Base-by-base conservation (phyloP, 1,284 basidiomycete species). In the Ustilago trichophora region DNA sequence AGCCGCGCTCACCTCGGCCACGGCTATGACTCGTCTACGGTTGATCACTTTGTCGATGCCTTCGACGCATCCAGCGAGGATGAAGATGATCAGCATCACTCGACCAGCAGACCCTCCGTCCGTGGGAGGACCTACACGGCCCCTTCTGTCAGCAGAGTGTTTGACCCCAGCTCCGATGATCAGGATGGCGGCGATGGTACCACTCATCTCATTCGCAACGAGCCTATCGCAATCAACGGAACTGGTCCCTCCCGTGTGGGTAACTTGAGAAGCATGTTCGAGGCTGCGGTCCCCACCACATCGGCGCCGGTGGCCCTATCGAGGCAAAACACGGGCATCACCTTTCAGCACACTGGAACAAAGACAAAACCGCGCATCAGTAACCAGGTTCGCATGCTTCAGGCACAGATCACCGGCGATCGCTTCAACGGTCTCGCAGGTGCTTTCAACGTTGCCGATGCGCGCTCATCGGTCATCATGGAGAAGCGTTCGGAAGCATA, bases 331-430 rank as follows among this genome's bases (percentile, higher is more conserved):
- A 59, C 66, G 1, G 47, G 55, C 3, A 25, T 58, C 15, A 25
- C 26, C 1, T 35, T 32, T 4, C 55, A 58, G 21, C 37, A 44
- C 26, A 55, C 50, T 1, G 64, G 49, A 13, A 40, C 50, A 3
- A 57, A 46, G 10, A 19, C 54, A 12, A 58, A 53, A 38, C 64
- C 54, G 15, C 31, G 55, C 5, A 55, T 69, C 55, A 58, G 66
- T 45, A 69, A 54, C 35, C 54, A 63, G 22, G 60, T 64, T 12
- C 64, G 60, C n/a, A 70, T 64, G 60, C 56, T 70, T 15, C 67
- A 70, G 18, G 56, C 67, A 9, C 67, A 70, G 38, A 64, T 70
- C 67, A 70, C 67, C 26, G 67, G 67, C 26, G 67, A 70, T 19
- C 49, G 50, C 24, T 58, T 65, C 51, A 54, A 56, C 19, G 62